Base-by-base conservation (phyloP, 2,329 filamentous ascomycete species). In the Raffaelea ambrosiae region DNA sequence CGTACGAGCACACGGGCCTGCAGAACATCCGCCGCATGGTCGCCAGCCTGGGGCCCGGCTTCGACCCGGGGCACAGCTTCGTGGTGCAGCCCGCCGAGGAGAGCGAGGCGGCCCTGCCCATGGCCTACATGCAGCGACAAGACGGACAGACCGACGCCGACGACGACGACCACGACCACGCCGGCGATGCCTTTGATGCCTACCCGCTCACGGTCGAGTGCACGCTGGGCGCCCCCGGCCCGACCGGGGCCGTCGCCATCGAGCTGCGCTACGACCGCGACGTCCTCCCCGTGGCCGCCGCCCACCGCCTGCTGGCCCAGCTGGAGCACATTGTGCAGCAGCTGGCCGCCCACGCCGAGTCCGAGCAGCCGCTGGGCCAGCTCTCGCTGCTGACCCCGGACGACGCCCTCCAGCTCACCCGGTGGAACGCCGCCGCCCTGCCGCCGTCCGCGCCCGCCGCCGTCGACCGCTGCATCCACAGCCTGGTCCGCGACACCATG, bases 1-100 rank as follows among this genome's bases (percentile, higher is more conserved):
- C 79, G 0, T 74, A 84, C 57, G 78, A 86, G 59, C 81, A 87
- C 58, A 69, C 76, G 43, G 78, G 78, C 19, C 63, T 81, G 40
- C 77, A 81, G 55, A 66, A 79, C 52, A 82, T 83, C 50, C 74
- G 78, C 8, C 8, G 16, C 16, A 5, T 38, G 5, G 35, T 9
- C 8, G 16, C 8, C 8, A n/a, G 16, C 5, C 35, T 38, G 7
- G 16, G 16, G 14, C 8, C 35, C 8, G 35, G 5, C 14, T 10
- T 9, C 16, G 35, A 38, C 35, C 16, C 16, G 5, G 8, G 16
- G 5, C 8, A n/a, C 35, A 9, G 8, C 18, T 38, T 38, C 5
- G 16, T 38, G 7, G 35, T 38, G 8, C 35, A 38, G 35, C 16
- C 35, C 13, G 8, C 35, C 35, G 35, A 38, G 18, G 35, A 38